Percentiles rank a stretch among this genome's conserved stretches.
These are phyloP conservation scores for Aspergillus proliferans DNA, from an alignment of 2,329 filamentous ascomycete species.

Conservation along the genomic window DNA sequence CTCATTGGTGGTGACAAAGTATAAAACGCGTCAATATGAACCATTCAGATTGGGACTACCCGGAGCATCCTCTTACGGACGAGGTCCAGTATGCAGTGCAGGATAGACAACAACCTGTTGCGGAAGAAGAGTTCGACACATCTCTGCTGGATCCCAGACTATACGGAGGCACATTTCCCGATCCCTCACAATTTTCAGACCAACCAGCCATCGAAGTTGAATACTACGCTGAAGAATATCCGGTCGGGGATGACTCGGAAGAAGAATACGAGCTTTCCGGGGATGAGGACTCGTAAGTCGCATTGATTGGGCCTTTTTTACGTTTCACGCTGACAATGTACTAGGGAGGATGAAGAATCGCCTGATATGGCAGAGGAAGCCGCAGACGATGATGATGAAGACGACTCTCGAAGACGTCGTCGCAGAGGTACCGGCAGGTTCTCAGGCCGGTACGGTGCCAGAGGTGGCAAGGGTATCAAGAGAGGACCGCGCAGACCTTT, in stretches of 20 bases:
- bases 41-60: slow-evolving; percentile 13
- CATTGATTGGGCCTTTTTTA: background rate
- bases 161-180: slow-evolving; percentile 20
- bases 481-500: slow-evolving; percentile 41
- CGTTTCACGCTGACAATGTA: slow-evolving; percentile 5
- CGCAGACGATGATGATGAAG: slow-evolving; percentile 20
- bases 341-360: slow-evolving; percentile 19
- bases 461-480: slow-evolving; percentile 41
- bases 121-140: slow-evolving; percentile 11
- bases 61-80: slow-evolving; percentile 6
- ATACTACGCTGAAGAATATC: slow-evolving; percentile 5
- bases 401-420: slow-evolving; percentile 19
- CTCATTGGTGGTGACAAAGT: background rate
- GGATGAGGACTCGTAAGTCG: slow-evolving; percentile 14
- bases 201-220: slow-evolving; percentile 9
- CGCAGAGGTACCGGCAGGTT: slow-evolving; percentile 28
- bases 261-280: slow-evolving; percentile 22
- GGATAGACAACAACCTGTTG: slow-evolving; percentile 10
- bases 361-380: slow-evolving; percentile 16
- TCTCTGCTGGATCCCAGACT: slow-evolving; percentile 30
- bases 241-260: slow-evolving; percentile 9
- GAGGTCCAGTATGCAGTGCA: slow-evolving; percentile 28
- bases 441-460: slow-evolving; percentile 31
- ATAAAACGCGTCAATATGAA: background rate
- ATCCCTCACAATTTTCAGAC: slow-evolving; percentile 7